Evolutionary conservation across 2,329 filamentous ascomycete genomes (phyloP), one percentile per base, ranked within the genome.

Genomic region (Xylariaceae sp.): DNA sequence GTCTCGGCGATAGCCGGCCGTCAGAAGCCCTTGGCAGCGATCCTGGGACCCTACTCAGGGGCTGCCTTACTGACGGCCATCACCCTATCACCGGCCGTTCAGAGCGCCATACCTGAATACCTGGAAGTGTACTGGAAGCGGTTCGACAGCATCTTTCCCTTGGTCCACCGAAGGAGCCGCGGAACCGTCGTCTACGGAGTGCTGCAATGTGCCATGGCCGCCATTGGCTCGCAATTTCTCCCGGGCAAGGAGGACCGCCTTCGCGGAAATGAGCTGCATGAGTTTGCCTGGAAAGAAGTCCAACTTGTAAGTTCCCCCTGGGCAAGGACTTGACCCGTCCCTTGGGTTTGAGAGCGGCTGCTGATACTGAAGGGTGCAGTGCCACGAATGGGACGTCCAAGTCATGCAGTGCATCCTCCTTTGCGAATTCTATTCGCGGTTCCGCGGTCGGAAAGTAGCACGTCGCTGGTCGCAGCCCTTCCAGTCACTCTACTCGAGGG

Each of bases 361-460:
- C n/a, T n/a, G n/a, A n/a, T n/a, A n/a, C n/a, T n/a, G n/a, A n/a
- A 5, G 14, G 9, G 14, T 26, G 24, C 42, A 73, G 68, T 60
- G 60, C 37, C 59, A 61, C n/a, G 56, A 63, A 30, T 72, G 68
- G 68, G 58, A 60, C 41, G 51, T 71, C 35, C 58, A 65, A 34
- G 57, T 65, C 47, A 70, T 72, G 65, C 70, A 75, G 52, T 58
- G 70, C 14, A 63, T 73, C 45, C 51, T 72, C 43, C 58, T 75
- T 14, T 74, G 68, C 56, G 72, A 75, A 52, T 63, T 68, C 47
- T 74, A 72, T 45, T 56, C 67, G 32, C 65, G 70, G 37, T 75
- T 75, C 52, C 61, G 71, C 39, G 71, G 71, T 48, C 63, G 64
- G 44, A 67, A 65, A 55, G 61, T 64, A 24, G 59, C 61, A 25